Percentiles rank a stretch among this genome's conserved stretches.
phyloP scores from a whole-genome alignment of 345 rosid genomes.

The Corchorus capsularis region DNA sequence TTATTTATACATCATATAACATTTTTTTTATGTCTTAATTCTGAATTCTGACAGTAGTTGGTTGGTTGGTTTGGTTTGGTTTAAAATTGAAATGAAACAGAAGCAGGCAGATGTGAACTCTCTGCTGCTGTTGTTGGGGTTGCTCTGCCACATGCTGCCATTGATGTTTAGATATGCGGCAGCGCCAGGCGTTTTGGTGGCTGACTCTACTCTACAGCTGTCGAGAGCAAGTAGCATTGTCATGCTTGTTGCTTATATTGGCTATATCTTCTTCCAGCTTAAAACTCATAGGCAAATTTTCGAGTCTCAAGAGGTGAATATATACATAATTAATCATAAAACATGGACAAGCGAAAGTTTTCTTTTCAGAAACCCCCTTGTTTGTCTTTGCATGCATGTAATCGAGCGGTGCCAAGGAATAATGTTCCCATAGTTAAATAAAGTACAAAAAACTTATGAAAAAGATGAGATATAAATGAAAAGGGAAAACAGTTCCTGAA shows the following conservation, averaged over 20 bases:
- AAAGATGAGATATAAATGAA: neutral
- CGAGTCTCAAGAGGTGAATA: constrained; percentile 55
- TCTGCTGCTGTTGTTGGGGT: constrained; percentile 62
- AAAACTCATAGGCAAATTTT: constrained; percentile 69
- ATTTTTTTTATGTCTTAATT: no score
- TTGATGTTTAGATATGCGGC: constrained; percentile 54
- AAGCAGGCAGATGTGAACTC: constrained; percentile 87
- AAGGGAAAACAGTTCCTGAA: neutral
- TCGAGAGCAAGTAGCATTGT: constrained; percentile 83
- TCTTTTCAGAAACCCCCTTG: neutral
- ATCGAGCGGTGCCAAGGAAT: neutral
- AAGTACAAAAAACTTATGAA: neutral
- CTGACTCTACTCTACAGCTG: constrained; percentile 46
- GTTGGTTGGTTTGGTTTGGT: no score
- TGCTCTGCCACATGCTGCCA: constrained; percentile 81
- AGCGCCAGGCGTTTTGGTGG: constrained; percentile 28
- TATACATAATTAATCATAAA: no score
- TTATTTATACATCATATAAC: no score
- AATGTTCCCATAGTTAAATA: neutral
- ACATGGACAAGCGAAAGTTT: neutral
- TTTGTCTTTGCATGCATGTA: constrained; percentile 4
- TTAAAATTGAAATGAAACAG: constrained; percentile 39
- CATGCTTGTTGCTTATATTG: constrained; percentile 78
- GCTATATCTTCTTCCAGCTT: constrained; percentile 84
- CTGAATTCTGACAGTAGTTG: no score